Conservation (phyloP, 257 asterid genomes). For the Solanum infundibuliforme region DNA sequence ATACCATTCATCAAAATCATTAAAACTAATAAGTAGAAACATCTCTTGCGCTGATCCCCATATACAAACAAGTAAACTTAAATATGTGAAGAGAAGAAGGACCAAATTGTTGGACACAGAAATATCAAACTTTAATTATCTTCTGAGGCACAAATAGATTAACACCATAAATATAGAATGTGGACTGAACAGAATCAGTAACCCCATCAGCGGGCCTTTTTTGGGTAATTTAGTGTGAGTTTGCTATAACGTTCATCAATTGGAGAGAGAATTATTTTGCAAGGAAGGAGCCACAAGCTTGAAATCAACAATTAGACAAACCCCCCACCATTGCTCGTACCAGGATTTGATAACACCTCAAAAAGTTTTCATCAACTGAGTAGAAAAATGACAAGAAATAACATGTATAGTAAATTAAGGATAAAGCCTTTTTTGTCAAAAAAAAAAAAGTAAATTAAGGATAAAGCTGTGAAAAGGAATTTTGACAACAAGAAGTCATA, state of each 20-base stretch:
- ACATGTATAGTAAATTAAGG: not conserved
- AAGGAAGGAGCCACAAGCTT: not conserved
- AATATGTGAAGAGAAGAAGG: not conserved
- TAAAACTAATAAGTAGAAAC: not conserved
- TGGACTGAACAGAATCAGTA: not conserved
- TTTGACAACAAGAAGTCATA: not conserved
- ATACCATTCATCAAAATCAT: not conserved
- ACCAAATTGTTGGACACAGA: not conserved
- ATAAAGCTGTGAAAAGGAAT: not conserved
- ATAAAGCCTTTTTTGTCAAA: not conserved
- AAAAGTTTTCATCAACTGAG: not conserved
- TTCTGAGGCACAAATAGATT: not conserved
- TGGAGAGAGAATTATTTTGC: not conserved
- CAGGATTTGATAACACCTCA: not conserved
- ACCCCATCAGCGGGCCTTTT: not conserved
- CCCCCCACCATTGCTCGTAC: not conserved
- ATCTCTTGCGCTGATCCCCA: not conserved
- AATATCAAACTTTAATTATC: not conserved
- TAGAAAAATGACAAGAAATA: not conserved
- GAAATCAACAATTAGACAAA: not conserved
- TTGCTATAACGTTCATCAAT: not conserved
- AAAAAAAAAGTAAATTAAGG: not conserved
- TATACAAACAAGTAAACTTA: not conserved
- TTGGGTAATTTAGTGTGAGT: not conserved
- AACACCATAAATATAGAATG: not conserved